Conservation (phyloP, 2,329 filamentous ascomycete genomes). For the Ilyonectria destructans region DNA sequence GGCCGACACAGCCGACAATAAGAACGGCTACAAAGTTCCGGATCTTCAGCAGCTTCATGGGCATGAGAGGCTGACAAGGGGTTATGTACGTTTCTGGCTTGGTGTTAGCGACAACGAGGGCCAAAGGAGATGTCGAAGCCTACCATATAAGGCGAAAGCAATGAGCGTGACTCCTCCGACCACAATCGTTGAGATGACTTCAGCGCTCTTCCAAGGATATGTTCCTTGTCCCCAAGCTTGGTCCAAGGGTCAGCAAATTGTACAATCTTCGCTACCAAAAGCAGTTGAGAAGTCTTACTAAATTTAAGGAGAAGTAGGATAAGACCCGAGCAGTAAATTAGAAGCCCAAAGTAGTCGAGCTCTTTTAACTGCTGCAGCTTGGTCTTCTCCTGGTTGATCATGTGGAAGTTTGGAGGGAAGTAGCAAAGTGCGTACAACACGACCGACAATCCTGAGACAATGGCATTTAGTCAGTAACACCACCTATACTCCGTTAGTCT, state of each 20-base stretch:
- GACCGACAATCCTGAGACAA: conserved; percentile 7
- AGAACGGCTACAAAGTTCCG: background rate
- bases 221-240: conserved; percentile 3
- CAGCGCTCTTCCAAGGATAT: conserved; percentile 1
- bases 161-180: background rate
- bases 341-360: background rate
- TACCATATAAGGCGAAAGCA: background rate
- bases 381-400: background rate
- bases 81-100: background rate
- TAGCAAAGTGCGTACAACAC: conserved; percentile 10
- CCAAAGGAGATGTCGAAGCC: background rate
- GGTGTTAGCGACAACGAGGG: background rate
- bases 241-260: background rate
- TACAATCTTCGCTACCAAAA: background rate
- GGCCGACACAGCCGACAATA: background rate
- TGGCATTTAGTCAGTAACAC: conserved; percentile 10
- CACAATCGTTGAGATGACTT: background rate
- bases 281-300: background rate
- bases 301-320: conserved; percentile 1
- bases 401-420: conserved; percentile 4
- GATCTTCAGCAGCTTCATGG: conserved; percentile 6
- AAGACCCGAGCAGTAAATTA: background rate
- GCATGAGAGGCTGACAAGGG: background rate
- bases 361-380: conserved; percentile 1
- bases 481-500: background rate